phyloP scores from a whole-genome alignment of 2,329 filamentous ascomycete species.

The Graphiopsis chlorocephala region DNA sequence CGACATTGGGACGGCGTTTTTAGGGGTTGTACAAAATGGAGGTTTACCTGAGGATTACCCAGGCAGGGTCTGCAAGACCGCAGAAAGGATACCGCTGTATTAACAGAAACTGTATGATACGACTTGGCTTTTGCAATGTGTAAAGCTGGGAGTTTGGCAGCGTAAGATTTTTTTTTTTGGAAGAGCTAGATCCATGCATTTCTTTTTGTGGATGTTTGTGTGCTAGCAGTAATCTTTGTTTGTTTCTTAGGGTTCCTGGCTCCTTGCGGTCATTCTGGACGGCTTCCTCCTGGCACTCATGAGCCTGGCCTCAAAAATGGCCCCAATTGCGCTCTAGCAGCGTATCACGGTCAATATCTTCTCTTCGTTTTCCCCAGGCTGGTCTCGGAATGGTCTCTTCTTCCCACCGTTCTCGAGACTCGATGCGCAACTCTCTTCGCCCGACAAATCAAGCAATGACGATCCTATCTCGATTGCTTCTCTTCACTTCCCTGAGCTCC shows the following conservation, averaged over 20 bases:
- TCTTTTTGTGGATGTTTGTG: neutral
- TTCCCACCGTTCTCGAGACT: neutral
- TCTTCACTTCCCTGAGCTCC: neutral
- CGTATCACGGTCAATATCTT: neutral
- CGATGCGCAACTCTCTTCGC: neutral
- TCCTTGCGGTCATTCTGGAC: neutral
- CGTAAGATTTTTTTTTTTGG: neutral
- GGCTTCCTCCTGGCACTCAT: neutral
- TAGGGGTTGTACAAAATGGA: conserved; percentile 7
- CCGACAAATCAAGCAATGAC: neutral
- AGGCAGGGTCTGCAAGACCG: neutral
- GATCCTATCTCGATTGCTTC: neutral
- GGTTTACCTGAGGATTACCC: neutral
- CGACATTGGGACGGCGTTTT: conserved; percentile 12
- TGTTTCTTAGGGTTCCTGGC: neutral
- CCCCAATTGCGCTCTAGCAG: neutral
- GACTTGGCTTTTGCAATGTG: neutral
- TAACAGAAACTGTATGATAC: conserved; percentile 1
- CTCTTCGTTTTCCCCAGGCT: neutral
- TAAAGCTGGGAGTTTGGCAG: neutral
- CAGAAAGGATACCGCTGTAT: neutral
- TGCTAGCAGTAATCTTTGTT: neutral
- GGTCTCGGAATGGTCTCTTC: neutral
- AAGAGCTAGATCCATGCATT: neutral
- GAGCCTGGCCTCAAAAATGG: neutral